Conservation (phyloP, 441 rosid genomes). For the Erodium texanum region DNA sequence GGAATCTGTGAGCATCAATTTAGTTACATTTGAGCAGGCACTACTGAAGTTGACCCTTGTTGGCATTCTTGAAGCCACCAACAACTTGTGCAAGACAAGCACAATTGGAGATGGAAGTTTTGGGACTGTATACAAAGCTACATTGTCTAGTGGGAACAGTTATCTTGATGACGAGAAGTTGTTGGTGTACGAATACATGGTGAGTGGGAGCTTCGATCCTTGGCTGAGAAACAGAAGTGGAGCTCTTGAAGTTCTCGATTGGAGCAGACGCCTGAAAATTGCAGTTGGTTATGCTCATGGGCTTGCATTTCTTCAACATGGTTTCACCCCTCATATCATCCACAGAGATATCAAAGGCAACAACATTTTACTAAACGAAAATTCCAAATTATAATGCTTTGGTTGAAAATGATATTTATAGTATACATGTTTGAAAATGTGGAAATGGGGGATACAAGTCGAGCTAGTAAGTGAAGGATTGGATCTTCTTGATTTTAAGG, state of each 20-base stretch:
- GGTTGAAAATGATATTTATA: too few species aligned
- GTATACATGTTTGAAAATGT: too few species aligned
- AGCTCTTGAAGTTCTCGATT: slow-evolving; percentile 55
- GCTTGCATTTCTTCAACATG: slow-evolving; percentile 77
- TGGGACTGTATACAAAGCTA: slow-evolving; percentile 57
- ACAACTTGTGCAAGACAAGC: slow-evolving; percentile 67
- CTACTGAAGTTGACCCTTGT: slow-evolving; percentile 61
- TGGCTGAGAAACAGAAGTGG: slow-evolving; percentile 71
- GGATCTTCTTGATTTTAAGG: too few species aligned
- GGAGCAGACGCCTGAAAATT: slow-evolving; percentile 68
- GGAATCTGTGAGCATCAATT: slow-evolving; percentile 82
- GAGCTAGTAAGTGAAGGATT: too few species aligned
- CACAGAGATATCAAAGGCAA: slow-evolving; percentile 87
- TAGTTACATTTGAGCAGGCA: slow-evolving; percentile 80
- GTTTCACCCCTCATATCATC: slow-evolving; percentile 81
- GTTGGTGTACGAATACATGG: slow-evolving; percentile 89
- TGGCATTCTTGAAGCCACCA: slow-evolving; percentile 71
- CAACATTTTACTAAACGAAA: slow-evolving; percentile 62
- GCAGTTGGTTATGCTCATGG: slow-evolving; percentile 73
- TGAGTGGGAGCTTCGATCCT: slow-evolving; percentile 74
- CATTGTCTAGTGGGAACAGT: slow-evolving; percentile 51
- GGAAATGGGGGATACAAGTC: too few species aligned
- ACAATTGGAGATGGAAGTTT: slow-evolving; percentile 56
- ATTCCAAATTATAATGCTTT: too few species aligned
- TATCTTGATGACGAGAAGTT: slow-evolving; percentile 72